phyloP scores from a whole-genome alignment of 225 moss, liverwort and hornwort species.

The Lunularia cruciata region DNA sequence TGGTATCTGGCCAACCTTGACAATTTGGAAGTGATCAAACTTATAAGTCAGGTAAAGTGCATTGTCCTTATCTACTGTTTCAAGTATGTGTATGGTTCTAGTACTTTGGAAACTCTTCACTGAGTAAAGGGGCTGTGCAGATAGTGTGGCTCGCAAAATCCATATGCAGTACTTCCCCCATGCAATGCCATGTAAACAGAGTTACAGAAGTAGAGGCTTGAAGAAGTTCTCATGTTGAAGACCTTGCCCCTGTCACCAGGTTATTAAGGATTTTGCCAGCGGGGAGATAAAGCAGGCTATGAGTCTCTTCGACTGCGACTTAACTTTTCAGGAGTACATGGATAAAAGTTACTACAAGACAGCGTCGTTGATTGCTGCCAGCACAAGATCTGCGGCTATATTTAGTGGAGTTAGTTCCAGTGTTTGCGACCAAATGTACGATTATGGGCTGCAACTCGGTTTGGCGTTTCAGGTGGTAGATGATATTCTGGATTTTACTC shows the following conservation, averaged over 20 bases:
- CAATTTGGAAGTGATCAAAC: constrained; percentile 98
- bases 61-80: no score
- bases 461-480: constrained; percentile 97
- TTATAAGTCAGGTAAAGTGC: constrained; percentile 99
- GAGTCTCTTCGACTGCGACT: constrained; percentile 79
- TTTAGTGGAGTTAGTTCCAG: constrained; percentile 64
- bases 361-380: constrained; percentile 82
- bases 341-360: constrained; percentile 98
- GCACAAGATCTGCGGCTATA: constrained; percentile 83
- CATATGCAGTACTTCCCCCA: no score
- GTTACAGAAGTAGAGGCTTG: background rate
- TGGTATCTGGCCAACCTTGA: constrained; percentile 98
- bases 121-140: no score
- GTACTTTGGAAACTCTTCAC: no score
- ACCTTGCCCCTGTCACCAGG: constrained; percentile 41
- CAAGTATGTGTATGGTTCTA: no score
- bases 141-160: no score
- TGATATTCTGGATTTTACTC: constrained; percentile 94
- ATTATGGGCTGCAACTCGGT: constrained; percentile 83
- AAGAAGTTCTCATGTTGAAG: background rate
- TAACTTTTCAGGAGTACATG: constrained; percentile 72
- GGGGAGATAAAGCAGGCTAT: constrained; percentile 96
- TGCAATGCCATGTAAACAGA: no score
- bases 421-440: constrained; percentile 72
- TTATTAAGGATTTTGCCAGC: constrained; percentile 92